Evolutionary conservation across 768 basidiomycete species (phyloP).

Genomic region (Lentinula sp.): DNA sequence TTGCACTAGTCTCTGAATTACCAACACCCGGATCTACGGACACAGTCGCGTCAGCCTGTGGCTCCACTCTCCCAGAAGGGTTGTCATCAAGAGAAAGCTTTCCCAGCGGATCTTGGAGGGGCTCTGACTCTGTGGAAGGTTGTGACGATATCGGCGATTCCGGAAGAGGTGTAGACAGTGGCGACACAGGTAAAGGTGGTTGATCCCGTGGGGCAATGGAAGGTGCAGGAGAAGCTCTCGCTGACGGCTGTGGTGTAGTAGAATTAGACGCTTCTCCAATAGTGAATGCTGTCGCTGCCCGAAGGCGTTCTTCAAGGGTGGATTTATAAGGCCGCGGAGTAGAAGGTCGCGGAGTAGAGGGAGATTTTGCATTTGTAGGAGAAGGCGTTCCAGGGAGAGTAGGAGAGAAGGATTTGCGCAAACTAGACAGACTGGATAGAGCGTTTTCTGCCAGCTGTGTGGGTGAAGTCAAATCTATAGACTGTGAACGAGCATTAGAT

Average conservation of each 20-base stretch:
- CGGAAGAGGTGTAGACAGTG: slow-evolving; percentile 37
- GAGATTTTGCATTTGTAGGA: slow-evolving; percentile 10
- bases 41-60: background rate
- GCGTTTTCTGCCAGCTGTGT: slow-evolving; percentile 58
- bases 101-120: background rate
- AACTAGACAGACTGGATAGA: slow-evolving; percentile 43
- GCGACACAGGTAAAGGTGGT: slow-evolving; percentile 36
- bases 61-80: too few relatives aligned
- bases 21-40: background rate
- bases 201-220: slow-evolving; percentile 15
- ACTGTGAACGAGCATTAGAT: slow-evolving; percentile 26
- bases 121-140: background rate
- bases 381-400: slow-evolving; percentile 43
- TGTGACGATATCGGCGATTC: slow-evolving; percentile 24
- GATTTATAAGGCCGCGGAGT: slow-evolving; percentile 35
- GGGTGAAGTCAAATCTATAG: slow-evolving; percentile 34
- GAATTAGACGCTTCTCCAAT: slow-evolving; percentile 48
- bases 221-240: slow-evolving; percentile 36
- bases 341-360: slow-evolving; percentile 4
- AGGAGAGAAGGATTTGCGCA: slow-evolving; percentile 56
- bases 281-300: slow-evolving; percentile 48
- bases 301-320: slow-evolving; percentile 73
- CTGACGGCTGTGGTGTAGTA: slow-evolving; percentile 34
- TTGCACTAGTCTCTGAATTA: background rate
- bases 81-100: background rate